Conservation (phyloP, 495 filamentous ascomycete species). For the Xylaria palmicola region DNA sequence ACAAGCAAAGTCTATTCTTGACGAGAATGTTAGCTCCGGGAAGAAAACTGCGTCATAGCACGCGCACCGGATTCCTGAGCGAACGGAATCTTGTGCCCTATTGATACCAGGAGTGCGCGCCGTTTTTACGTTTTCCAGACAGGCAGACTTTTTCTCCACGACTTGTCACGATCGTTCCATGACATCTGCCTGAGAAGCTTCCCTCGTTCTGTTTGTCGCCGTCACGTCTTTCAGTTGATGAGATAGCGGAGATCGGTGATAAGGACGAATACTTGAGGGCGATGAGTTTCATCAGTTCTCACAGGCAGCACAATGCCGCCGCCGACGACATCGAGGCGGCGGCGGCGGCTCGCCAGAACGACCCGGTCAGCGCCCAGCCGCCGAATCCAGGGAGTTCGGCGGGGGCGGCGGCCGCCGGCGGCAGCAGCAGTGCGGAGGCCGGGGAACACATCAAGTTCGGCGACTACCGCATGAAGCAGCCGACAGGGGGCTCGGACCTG, state of each 20-base stretch:
- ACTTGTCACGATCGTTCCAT: not conserved
- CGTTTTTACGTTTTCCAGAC: not conserved
- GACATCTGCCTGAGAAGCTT: not conserved
- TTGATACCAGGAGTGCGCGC: not conserved
- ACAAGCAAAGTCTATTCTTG: not conserved
- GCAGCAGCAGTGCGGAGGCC: not conserved
- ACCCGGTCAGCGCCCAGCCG: not conserved
- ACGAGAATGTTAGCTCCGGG: not conserved
- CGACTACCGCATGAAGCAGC: conserved; percentile 18
- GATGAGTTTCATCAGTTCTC: conserved; percentile 11
- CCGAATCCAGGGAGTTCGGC: not conserved
- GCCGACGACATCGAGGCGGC: conserved; percentile 12
- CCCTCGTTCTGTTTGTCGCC: not conserved
- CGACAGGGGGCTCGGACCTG: conserved; percentile 26
- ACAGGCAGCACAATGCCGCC: not conserved
- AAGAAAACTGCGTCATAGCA: conserved; percentile 1
- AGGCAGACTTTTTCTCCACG: not conserved
- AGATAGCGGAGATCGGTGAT: not conserved
- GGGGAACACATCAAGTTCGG: conserved; percentile 28
- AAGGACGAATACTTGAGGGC: not conserved
- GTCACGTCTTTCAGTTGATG: no score
- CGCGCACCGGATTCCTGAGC: not conserved
- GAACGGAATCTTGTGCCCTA: not conserved
- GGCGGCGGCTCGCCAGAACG: conserved; percentile 3
- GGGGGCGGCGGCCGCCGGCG: not conserved